Base-by-base conservation (phyloP, 352 stramenopile genomes). In the Phytophthora europaea region DNA sequence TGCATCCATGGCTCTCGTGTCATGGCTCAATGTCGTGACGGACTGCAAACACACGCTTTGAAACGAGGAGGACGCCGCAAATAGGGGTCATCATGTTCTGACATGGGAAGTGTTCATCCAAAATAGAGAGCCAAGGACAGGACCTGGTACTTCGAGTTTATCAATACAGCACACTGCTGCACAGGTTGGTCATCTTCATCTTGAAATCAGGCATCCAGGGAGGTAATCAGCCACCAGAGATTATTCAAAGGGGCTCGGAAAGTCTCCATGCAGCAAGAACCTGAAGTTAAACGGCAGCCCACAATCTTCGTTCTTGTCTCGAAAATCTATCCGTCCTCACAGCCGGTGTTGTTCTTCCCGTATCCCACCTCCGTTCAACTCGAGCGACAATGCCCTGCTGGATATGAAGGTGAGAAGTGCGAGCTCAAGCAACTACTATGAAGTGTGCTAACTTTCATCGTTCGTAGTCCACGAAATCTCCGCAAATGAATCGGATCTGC, bases 341-440 rank as follows among this genome's bases (percentile, higher is more conserved):
- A 72, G 12, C 70, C 83, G 2, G 72, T 92, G 1, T 34, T 94
- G 20, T 92, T 91, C 71, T 94, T 91, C 48, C 83, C 85, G 6
- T 94, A 92, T 20, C 87, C 87, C 7, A 8, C 65, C 0, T 80
- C 64, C 5, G 38, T 90, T 3, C 70, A 84, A 40, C 65, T 89
- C 2, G 50, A 89, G 18, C 79, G 87, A 2, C 34, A 40, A 12
- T 91, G 82, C 40, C 85, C 85, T 22, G 53, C 70, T 53, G 85
- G 87, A 40, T 94, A 91, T 52, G 81, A 91, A 90, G 81, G 87
- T 85, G 59, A 51, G 43, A 33, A 47, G 36, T 6, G 36, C 10
- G 9, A 60, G 28, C 28, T 22, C 40, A 31, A 61, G 10, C 6
- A 12, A 23, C 26, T 8, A 20, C 1, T 12, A 18, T 34, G 1